A percentile compares a stretch with the other conserved stretches of the same genome.
These are phyloP conservation scores for Leptodontidium sp. DNA, from an alignment of 2,329 filamentous ascomycete species.

Conservation along the genomic window DNA sequence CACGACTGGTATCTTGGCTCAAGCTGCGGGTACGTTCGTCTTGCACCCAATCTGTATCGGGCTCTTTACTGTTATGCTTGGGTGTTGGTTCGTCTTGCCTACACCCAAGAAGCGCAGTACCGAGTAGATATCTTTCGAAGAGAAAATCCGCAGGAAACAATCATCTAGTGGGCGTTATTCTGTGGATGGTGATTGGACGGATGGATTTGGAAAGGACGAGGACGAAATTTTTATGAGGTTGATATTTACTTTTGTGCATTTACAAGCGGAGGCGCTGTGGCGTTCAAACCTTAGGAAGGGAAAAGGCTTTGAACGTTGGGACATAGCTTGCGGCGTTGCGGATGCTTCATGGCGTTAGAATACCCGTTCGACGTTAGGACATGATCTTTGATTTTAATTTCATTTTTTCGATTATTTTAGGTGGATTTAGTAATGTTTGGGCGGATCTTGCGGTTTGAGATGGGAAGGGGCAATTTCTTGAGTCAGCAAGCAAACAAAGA, in stretches of 20 bases:
- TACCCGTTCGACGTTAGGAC: conserved; percentile 33
- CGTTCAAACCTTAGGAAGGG: conserved; percentile 31
- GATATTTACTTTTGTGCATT: conserved; percentile 14
- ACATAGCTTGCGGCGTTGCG: conserved; percentile 36
- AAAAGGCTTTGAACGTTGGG: conserved; percentile 34
- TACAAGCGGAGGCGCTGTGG: conserved; percentile 37
- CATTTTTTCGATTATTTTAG: background rate
- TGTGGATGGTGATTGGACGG: background rate
- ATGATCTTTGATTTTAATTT: conserved; percentile 28
- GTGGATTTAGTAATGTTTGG: background rate
- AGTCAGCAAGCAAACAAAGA: background rate
- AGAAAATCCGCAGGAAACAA: background rate
- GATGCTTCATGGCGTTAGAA: conserved; percentile 34
- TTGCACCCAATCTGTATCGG: conserved; percentile 68
- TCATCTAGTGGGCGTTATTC: background rate
- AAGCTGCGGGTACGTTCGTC: conserved; percentile 56
- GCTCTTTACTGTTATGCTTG: conserved; percentile 70
- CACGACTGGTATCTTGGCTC: conserved; percentile 57
- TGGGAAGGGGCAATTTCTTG: background rate
- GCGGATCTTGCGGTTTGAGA: background rate
- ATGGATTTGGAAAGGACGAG: background rate
- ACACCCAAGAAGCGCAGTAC: conserved; percentile 61
- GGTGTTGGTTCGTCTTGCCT: conserved; percentile 70
- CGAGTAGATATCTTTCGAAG: conserved; percentile 53
- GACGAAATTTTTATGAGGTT: background rate